phyloP scores from a whole-genome alignment of 306 rosid species.

The Canavalia ensiformis region DNA sequence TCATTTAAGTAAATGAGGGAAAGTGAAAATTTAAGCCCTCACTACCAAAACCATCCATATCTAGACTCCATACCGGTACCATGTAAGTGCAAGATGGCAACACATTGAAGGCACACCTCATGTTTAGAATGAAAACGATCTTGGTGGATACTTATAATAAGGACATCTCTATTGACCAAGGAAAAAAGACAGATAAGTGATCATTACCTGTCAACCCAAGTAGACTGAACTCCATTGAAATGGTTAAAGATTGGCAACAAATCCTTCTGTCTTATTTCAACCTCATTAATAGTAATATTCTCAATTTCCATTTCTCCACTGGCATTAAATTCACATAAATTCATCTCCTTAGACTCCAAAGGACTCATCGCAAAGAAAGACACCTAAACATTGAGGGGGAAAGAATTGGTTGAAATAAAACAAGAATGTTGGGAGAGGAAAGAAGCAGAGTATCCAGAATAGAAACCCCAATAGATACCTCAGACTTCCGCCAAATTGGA shows the following conservation, averaged over 20 bases:
- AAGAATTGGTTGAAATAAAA: slow-evolving; percentile 44
- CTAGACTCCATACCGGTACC: slow-evolving; percentile 4
- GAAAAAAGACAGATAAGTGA: slow-evolving; percentile 25
- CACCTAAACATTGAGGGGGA: slow-evolving; percentile 60
- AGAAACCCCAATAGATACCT: slow-evolving; percentile 65
- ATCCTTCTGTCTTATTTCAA: slow-evolving; percentile 84
- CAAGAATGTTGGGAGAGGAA: slow-evolving; percentile 36
- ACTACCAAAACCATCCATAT: slow-evolving; percentile 13
- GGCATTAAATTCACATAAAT: slow-evolving; percentile 46
- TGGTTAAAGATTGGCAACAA: slow-evolving; percentile 83
- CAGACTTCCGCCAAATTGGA: slow-evolving; percentile 87
- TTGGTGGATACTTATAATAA: slow-evolving; percentile 8
- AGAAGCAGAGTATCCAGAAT: slow-evolving; percentile 36
- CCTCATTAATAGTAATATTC: slow-evolving; percentile 67
- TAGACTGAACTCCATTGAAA: slow-evolving; percentile 70
- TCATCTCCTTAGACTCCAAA: slow-evolving; percentile 59
- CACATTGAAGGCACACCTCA: slow-evolving; percentile 32
- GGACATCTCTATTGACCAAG: slow-evolving; percentile 18
- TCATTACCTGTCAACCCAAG: slow-evolving; percentile 81
- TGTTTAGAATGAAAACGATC: slow-evolving; percentile 27
- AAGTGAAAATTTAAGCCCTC: neutral
- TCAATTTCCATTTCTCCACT: slow-evolving; percentile 90
- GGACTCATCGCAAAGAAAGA: slow-evolving; percentile 71
- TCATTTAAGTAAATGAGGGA: neutral
- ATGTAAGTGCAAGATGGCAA: slow-evolving; percentile 27